Evolutionary conservation across 768 basidiomycete genomes (phyloP), one percentile per base, ranked within the genome.

Genomic region (Russula brevipes): DNA sequence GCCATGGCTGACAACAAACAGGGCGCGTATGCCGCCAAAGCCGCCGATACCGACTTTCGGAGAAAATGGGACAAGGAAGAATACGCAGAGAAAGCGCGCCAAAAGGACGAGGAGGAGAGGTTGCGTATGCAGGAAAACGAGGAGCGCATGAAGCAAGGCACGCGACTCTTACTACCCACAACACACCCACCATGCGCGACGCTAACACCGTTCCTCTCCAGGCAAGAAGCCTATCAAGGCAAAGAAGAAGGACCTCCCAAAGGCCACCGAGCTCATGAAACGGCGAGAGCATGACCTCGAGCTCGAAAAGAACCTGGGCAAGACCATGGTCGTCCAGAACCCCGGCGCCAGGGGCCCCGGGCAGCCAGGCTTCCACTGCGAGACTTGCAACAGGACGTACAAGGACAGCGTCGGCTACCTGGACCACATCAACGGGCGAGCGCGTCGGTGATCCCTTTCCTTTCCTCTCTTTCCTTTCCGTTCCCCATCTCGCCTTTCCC

Each of bases 401-500:
- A 97, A 96, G 74, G 97, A 99, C 71, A 93, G 86, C 55, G 81
- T 86, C n/a, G 91, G 86, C 10, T 98, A 98, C 73, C 78, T 99
- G 52, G 95, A 98, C 72, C 97, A 99, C 71, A 84, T 99, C 60
- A 99, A 99, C 75, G 87, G 93, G 63, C 82, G 94, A 79, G 85
- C 85, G 58, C 96, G 96, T 98, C 73, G 70, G 94, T 84, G 33
- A 30, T 31, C 56, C 9, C 55, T 54, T 51, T 56, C 61, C 4
- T n/a, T 38, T 46, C n/a, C n/a, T n/a, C n/a, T n/a, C 35, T 45
- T 51, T 30, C 14, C 10, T n/a, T 31, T 14, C 17, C 24, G 24
- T 24, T 24, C 9, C 8, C 17, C 24, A 12, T 14, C 31, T 10
- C 31, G 38, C 38, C 12, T 39, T 39, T 39, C 12, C 38, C 30